Conservation (phyloP, 768 basidiomycete species). For the Termitomyces sp. region DNA sequence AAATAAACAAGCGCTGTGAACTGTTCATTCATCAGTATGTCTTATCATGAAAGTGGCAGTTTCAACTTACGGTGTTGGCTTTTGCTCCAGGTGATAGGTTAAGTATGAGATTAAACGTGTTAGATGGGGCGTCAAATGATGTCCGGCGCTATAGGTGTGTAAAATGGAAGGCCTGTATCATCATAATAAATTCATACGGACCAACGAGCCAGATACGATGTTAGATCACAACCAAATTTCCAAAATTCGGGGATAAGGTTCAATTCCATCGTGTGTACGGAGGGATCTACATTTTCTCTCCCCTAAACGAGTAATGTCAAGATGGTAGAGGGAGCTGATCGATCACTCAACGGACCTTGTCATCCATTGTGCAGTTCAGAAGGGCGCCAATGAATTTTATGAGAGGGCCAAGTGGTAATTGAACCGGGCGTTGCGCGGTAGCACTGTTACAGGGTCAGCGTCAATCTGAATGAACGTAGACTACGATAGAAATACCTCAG, state of each 20-base stretch:
- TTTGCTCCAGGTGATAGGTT: constrained; percentile 60
- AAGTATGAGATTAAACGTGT: constrained; percentile 52
- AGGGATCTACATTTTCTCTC: constrained; percentile 47
- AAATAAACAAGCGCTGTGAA: constrained; percentile 35
- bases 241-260: constrained; percentile 49
- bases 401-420: constrained; percentile 64
- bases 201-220: constrained; percentile 48
- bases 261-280: constrained; percentile 52
- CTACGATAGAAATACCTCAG: constrained; percentile 38
- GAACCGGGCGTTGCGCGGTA: constrained; percentile 56
- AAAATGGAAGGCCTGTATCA: not conserved
- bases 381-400: constrained; percentile 51
- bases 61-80: constrained; percentile 39
- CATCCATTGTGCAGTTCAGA: constrained; percentile 44
- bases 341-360: constrained; percentile 29
- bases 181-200: constrained; percentile 21
- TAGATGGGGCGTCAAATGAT: constrained; percentile 52
- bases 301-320: constrained; percentile 27
- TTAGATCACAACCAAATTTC: constrained; percentile 48
- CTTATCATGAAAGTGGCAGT: not conserved
- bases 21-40: constrained; percentile 19
- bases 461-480: not conserved
- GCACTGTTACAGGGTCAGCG: constrained; percentile 37
- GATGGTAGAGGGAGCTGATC: not conserved
- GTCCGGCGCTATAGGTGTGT: constrained; percentile 39